Conservation (phyloP, 2,329 filamentous ascomycete species). For the Thelonectria blattea region DNA sequence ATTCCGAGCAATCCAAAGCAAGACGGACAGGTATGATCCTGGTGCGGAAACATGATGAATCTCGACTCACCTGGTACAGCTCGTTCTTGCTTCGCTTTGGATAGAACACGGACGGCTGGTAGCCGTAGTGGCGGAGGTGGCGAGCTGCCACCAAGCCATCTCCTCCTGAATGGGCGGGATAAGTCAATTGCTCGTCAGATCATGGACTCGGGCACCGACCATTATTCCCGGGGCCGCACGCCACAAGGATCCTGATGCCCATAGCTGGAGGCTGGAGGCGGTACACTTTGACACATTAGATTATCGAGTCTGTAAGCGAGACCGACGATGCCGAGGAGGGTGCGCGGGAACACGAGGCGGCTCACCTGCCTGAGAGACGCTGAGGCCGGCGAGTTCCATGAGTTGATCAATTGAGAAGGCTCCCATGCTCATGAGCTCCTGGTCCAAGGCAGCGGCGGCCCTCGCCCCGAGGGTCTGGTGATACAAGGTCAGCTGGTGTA, state of each 20-base stretch:
- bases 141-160: slow-evolving; percentile 94
- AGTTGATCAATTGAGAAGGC: slow-evolving; percentile 95
- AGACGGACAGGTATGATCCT: not conserved
- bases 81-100: slow-evolving; percentile 92
- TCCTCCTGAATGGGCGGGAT: slow-evolving; percentile 64
- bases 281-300: slow-evolving; percentile 66
- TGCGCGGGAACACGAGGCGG: not conserved
- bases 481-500: not conserved
- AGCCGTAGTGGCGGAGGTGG: slow-evolving; percentile 91
- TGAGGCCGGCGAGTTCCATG: slow-evolving; percentile 94
- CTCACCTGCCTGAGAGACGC: slow-evolving; percentile 86
- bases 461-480: slow-evolving; percentile 82
- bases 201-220: slow-evolving; percentile 48
- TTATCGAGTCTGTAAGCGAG: not conserved
- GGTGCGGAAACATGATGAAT: slow-evolving; percentile 18
- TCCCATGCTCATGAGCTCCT: slow-evolving; percentile 87
- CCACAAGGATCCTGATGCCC: slow-evolving; percentile 78
- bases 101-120: slow-evolving; percentile 87
- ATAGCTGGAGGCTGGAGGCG: slow-evolving; percentile 77
- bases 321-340: not conserved
- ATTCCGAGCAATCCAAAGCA: slow-evolving; percentile 1
- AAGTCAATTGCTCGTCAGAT: slow-evolving; percentile 6
- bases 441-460: slow-evolving; percentile 86
- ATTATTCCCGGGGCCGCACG: slow-evolving; percentile 86
- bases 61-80: slow-evolving; percentile 73